phyloP scores from a whole-genome alignment of 2,329 filamentous ascomycete species.

The Diaporthe sp. region DNA sequence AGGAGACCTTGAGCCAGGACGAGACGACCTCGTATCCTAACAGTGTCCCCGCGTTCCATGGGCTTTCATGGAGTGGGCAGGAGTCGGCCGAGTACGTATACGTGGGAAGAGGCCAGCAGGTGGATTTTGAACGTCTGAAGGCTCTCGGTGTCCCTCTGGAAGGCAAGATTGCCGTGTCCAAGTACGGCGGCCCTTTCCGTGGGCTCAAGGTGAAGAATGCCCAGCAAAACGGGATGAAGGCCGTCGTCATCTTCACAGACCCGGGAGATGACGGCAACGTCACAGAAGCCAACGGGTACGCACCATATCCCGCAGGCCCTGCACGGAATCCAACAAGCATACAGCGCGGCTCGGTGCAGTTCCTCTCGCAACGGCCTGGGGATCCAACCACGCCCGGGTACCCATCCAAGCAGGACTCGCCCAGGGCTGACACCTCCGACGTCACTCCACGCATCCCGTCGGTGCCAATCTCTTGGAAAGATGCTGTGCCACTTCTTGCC shows the following conservation, averaged over 20 bases:
- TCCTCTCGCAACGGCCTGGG: conserved; percentile 75
- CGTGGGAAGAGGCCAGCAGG: conserved; percentile 89
- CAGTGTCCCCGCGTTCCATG: conserved; percentile 74
- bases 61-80: conserved; percentile 92
- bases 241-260: conserved; percentile 86
- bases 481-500: conserved; percentile 88
- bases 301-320: conserved; percentile 85
- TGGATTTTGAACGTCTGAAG: conserved; percentile 85
- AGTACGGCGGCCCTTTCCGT: conserved; percentile 88
- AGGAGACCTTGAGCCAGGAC: conserved; percentile 3
- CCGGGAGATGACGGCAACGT: conserved; percentile 88
- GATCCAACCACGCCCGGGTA: conserved; percentile 95
- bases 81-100: conserved; percentile 89
- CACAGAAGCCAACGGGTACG: conserved; percentile 83
- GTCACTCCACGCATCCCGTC: conserved; percentile 89
- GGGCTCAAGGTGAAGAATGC: conserved; percentile 94
- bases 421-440: conserved; percentile 75
- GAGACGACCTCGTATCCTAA: conserved; percentile 7
- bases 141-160: conserved; percentile 78
- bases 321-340: conserved; percentile 90
- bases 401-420: conserved; percentile 88
- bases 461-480: conserved; percentile 87
- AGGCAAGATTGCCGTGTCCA: conserved; percentile 88
- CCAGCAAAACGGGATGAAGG: conserved; percentile 89
- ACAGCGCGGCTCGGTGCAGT: conserved; percentile 88